Base-by-base conservation (phyloP, 495 filamentous ascomycete genomes). In the Aspergillus nidulans region DNA sequence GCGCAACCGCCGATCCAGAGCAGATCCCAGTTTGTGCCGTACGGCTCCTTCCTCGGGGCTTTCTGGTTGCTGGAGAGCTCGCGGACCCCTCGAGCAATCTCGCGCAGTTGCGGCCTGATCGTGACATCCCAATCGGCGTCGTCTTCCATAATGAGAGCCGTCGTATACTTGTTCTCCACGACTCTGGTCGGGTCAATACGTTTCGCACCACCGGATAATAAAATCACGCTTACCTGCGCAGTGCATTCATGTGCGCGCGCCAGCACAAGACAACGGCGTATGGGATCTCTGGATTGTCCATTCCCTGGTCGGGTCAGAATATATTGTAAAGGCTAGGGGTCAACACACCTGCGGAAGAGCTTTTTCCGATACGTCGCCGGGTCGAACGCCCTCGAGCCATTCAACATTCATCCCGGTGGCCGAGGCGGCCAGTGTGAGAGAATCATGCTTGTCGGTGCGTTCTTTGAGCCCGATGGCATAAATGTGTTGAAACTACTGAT, bases 371-470 rank as follows among this genome's bases (percentile, higher is more conserved):
- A 69, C 40, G 10, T 58, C 56, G 10, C 61, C 58, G 12, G 63
- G 56, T 10, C 46, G 46, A 12, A 69, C 70, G 0, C 82, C 85
- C 36, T 80, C 70, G 13, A 86, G 64, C 64, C 79, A 83, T 1
- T 81, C 78, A 2, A 85, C 63, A 5, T 71, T 69, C 19, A 88
- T 66, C 10, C 76, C 74, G 10, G 69, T 77, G 1, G 81, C 59
- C 1, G 76, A 76, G 4, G 83, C 77, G 1, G 78, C 73, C 2
- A 85, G 64, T 2, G 69, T 67, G 47, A 87, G 72, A 9, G 75
- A 80, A 72, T 89, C 83, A 20, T 81, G 79, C 25, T 84, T 81
- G 56, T 88, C 85, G 7, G 78, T 77, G 18, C 85, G 74, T 19
- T 74, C 71, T 4, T 80, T 78, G 25, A 88, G 69, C 43, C 81